phyloP scores from a whole-genome alignment of 202 grass and related monocot genomes.

The Zoysia matrella region DNA sequence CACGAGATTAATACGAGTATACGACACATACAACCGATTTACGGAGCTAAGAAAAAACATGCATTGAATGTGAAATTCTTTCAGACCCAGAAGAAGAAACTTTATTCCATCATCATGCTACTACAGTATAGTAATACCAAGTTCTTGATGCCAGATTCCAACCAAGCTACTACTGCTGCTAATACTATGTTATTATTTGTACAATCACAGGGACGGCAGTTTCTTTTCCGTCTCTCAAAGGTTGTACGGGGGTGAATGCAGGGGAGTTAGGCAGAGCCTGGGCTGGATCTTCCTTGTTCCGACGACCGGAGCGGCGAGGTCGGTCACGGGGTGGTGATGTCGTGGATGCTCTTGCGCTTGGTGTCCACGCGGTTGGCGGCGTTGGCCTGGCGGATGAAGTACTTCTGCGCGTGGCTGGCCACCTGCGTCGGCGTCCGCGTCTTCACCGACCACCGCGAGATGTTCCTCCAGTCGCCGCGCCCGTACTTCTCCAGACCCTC shows the following conservation, averaged over 20 bases:
- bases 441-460: constrained; percentile 90
- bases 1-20: too few species aligned
- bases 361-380: constrained; percentile 52
- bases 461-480: constrained; percentile 94
- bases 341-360: constrained; percentile 99
- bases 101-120: constrained; percentile 21
- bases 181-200: background rate
- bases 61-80: background rate
- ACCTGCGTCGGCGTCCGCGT: constrained; percentile 82
- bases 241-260: background rate
- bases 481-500: constrained; percentile 87
- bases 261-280: background rate
- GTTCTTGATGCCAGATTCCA: constrained; percentile 7
- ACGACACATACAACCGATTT: too few species aligned
- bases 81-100: too few species aligned
- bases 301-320: too few species aligned
- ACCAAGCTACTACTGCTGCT: background rate
- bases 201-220: background rate
- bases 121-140: background rate
- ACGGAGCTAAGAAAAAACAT: too few species aligned
- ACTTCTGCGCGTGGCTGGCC: constrained; percentile 96
- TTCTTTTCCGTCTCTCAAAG: background rate
- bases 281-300: constrained; percentile 5
- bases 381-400: constrained; percentile 80
- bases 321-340: constrained; percentile 72